These are phyloP conservation scores for Davidsoniella eucalypti DNA, from an alignment of 2,329 filamentous ascomycete genomes.

Conservation along the genomic window DNA sequence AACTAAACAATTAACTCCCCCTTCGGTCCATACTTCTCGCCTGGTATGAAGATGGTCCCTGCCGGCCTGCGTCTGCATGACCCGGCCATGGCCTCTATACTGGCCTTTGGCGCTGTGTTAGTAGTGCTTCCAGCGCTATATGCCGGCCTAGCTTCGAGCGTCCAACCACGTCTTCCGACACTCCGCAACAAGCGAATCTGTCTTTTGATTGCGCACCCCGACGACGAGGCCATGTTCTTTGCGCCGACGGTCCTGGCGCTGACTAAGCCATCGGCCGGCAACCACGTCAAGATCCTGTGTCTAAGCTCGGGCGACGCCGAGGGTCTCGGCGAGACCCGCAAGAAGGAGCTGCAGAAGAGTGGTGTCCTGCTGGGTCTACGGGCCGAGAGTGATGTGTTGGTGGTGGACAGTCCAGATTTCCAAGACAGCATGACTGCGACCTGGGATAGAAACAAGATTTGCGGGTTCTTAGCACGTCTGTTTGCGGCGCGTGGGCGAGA, in stretches of 20 bases:
- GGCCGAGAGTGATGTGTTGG: slow-evolving; percentile 60
- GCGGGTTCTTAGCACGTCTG: slow-evolving; percentile 50
- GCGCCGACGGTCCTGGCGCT: slow-evolving; percentile 75
- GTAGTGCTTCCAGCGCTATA: slow-evolving; percentile 34
- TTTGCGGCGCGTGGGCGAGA: slow-evolving; percentile 48
- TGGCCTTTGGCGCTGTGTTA: slow-evolving; percentile 20
- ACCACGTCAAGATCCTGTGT: slow-evolving; percentile 89
- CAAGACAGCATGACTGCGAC: slow-evolving; percentile 72
- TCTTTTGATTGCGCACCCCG: slow-evolving; percentile 87
- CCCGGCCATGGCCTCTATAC: slow-evolving; percentile 9
- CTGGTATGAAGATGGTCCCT: slow-evolving; percentile 9
- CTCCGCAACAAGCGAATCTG: slow-evolving; percentile 74
- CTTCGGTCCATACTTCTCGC: no score
- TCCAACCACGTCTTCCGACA: slow-evolving; percentile 40
- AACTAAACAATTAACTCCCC: neutral
- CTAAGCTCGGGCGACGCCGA: slow-evolving; percentile 79
- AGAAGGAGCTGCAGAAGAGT: slow-evolving; percentile 69
- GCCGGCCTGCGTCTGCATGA: slow-evolving; percentile 6
- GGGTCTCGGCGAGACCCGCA: slow-evolving; percentile 67
- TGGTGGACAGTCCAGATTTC: slow-evolving; percentile 71
- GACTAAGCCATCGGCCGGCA: slow-evolving; percentile 60
- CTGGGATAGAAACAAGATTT: slow-evolving; percentile 59
- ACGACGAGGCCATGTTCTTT: slow-evolving; percentile 99
- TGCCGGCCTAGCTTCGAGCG: slow-evolving; percentile 31
- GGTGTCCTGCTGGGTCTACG: slow-evolving; percentile 61